These are phyloP conservation scores for Suillus ampliporus DNA, from an alignment of 768 basidiomycete species.

Conservation along the genomic window DNA sequence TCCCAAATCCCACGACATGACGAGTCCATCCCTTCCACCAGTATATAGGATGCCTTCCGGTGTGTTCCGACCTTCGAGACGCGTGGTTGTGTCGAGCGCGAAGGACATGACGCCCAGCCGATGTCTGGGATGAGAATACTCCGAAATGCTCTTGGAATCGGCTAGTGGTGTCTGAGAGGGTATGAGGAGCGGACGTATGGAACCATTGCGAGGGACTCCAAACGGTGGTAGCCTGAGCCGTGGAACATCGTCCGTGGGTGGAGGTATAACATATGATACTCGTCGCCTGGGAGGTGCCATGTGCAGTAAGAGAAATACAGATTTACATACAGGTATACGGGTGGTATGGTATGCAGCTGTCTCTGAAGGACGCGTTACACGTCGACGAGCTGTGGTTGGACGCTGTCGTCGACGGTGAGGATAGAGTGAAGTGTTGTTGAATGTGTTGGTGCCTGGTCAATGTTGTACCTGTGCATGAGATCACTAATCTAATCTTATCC, in stretches of 20 bases:
- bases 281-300: slow-evolving; percentile 63
- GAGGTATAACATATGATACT: slow-evolving; percentile 88
- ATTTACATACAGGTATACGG: slow-evolving; percentile 29
- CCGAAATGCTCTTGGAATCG: slow-evolving; percentile 13
- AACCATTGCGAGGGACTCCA: slow-evolving; percentile 67
- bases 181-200: slow-evolving; percentile 70
- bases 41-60: slow-evolving; percentile 92
- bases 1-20: slow-evolving; percentile 87
- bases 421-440: not conserved
- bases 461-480: slow-evolving; percentile 8
- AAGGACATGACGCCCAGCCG: slow-evolving; percentile 85
- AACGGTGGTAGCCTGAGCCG: slow-evolving; percentile 74
- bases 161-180: slow-evolving; percentile 36
- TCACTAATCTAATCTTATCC: slow-evolving; percentile 11
- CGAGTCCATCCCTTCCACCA: slow-evolving; percentile 86
- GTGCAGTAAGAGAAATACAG: slow-evolving; percentile 2
- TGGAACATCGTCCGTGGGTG: slow-evolving; percentile 65
- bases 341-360: not conserved
- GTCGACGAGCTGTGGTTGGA: slow-evolving; percentile 3
- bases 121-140: slow-evolving; percentile 70
- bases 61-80: slow-evolving; percentile 61
- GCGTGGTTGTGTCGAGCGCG: slow-evolving; percentile 86
- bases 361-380: not conserved
- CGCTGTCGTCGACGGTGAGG: slow-evolving; percentile 2
- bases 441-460: slow-evolving; percentile 9